Evolutionary conservation across 805 yeast species (phyloP).

Genomic region (Dipodascopsis tothii): DNA sequence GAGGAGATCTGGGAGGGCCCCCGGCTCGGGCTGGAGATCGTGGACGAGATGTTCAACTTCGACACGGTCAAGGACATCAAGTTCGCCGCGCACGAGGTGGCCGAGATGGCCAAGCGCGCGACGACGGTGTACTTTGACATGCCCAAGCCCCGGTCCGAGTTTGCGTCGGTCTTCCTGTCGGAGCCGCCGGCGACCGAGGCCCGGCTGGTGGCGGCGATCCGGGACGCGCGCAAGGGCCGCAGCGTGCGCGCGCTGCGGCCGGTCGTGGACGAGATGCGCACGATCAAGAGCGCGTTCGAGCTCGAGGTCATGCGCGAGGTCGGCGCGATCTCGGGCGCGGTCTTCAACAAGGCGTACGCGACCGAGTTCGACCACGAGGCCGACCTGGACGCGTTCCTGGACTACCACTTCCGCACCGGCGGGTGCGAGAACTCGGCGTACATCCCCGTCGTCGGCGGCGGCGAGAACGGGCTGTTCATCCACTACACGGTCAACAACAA

Average conservation of each 20-base stretch:
- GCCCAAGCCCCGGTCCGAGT: conserved; percentile 7
- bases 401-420: conserved; percentile 70
- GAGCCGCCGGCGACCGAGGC: conserved; percentile 8
- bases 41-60: conserved; percentile 75
- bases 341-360: conserved; percentile 76
- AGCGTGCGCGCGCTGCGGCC: conserved; percentile 35
- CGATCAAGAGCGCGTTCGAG: conserved; percentile 69
- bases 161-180: conserved; percentile 8
- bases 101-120: conserved; percentile 42
- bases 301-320: conserved; percentile 73
- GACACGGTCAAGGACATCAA: conserved; percentile 48
- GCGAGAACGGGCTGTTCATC: conserved; percentile 78
- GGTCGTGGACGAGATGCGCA: conserved; percentile 46
- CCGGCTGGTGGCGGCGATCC: conserved; percentile 9
- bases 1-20: conserved; percentile 94
- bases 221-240: conserved; percentile 2
- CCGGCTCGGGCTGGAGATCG: conserved; percentile 81
- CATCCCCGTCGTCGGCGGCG: conserved; percentile 94
- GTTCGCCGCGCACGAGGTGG: conserved; percentile 39
- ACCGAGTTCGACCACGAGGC: conserved; percentile 61
- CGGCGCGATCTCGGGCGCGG: conserved; percentile 72
- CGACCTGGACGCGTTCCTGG: conserved; percentile 70
- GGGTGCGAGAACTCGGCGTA: conserved; percentile 90
- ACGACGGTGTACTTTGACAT: conserved; percentile 51
- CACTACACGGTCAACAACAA: conserved; percentile 94